Conservation (phyloP, 1,284 basidiomycete genomes). For the Tilletia walkeri region DNA sequence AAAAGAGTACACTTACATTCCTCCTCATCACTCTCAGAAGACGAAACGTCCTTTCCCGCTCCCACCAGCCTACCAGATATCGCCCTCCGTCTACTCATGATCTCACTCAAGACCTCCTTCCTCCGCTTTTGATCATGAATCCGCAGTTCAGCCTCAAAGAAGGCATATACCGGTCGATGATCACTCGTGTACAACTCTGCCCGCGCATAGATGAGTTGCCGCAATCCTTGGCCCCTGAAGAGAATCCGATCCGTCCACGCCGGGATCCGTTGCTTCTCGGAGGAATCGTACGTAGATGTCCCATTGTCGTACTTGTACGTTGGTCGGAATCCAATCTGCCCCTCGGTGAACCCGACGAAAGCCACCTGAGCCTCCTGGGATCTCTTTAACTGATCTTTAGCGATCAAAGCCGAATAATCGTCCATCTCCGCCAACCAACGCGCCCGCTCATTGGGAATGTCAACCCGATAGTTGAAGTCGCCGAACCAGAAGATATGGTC, state of each 20-base stretch:
- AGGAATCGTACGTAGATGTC: slow-evolving; percentile 83
- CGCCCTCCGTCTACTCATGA: slow-evolving; percentile 25
- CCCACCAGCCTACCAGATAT: neutral
- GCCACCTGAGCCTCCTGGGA: slow-evolving; percentile 56
- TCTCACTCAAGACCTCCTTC: neutral
- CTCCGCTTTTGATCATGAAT: slow-evolving; percentile 66
- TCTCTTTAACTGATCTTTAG: slow-evolving; percentile 64
- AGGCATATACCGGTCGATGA: slow-evolving; percentile 87
- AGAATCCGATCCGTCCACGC: slow-evolving; percentile 80
- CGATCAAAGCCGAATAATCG: slow-evolving; percentile 72
- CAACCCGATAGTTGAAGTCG: slow-evolving; percentile 90
- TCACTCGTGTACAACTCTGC: slow-evolving; percentile 85
- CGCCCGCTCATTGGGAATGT: slow-evolving; percentile 77
- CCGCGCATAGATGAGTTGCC: slow-evolving; percentile 59
- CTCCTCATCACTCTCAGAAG: slow-evolving; percentile 10
- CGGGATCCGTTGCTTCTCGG: slow-evolving; percentile 92
- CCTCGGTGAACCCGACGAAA: slow-evolving; percentile 84
- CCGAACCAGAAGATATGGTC: slow-evolving; percentile 88
- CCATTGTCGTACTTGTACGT: slow-evolving; percentile 80
- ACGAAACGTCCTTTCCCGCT: slow-evolving; percentile 15
- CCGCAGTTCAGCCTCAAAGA: slow-evolving; percentile 74
- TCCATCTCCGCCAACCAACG: slow-evolving; percentile 66
- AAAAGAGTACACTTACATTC: slow-evolving; percentile 13
- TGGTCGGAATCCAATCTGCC: slow-evolving; percentile 79
- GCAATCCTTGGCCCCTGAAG: slow-evolving; percentile 66